Conservation (phyloP, 371 early-diverging fungal genomes). For the Mucor racemosus region DNA sequence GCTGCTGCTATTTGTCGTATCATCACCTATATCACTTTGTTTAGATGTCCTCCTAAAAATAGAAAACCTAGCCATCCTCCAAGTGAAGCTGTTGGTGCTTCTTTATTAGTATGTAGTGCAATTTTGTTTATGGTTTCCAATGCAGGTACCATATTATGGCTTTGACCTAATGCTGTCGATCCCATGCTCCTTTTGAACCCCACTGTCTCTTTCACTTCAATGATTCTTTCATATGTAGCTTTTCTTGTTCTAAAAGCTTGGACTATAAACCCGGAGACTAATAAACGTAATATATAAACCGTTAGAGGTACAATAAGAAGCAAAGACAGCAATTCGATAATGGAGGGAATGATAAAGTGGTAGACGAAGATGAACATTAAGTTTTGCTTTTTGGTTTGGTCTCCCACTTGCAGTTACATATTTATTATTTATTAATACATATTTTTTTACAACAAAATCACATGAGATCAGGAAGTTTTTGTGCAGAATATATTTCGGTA, state of each 20-base stretch:
- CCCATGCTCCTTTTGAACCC: conserved; percentile 56
- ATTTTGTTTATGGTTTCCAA: conserved; percentile 47
- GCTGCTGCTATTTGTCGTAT: conserved; percentile 62
- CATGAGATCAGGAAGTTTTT: no score
- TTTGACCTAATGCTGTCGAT: conserved; percentile 45
- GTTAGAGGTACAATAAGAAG: neutral
- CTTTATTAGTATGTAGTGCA: conserved; percentile 43
- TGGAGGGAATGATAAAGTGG: no score
- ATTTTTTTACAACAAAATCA: no score
- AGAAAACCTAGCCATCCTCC: conserved; percentile 44
- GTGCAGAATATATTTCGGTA: no score
- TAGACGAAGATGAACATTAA: no score
- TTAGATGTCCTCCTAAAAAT: conserved; percentile 27
- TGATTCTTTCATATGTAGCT: conserved; percentile 45
- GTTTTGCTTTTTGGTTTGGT: no score
- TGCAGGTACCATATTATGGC: no score
- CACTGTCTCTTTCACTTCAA: conserved; percentile 44
- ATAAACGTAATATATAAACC: conserved; percentile 13
- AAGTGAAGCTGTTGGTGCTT: conserved; percentile 47
- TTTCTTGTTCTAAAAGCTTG: conserved; percentile 48
- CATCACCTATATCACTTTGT: conserved; percentile 47
- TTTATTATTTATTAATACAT: no score
- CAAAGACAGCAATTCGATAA: neutral
- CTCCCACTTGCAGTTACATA: no score
- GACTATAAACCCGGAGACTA: conserved; percentile 46